phyloP scores from a whole-genome alignment of 2,329 filamentous ascomycete species.

The Colletotrichum tropicale region DNA sequence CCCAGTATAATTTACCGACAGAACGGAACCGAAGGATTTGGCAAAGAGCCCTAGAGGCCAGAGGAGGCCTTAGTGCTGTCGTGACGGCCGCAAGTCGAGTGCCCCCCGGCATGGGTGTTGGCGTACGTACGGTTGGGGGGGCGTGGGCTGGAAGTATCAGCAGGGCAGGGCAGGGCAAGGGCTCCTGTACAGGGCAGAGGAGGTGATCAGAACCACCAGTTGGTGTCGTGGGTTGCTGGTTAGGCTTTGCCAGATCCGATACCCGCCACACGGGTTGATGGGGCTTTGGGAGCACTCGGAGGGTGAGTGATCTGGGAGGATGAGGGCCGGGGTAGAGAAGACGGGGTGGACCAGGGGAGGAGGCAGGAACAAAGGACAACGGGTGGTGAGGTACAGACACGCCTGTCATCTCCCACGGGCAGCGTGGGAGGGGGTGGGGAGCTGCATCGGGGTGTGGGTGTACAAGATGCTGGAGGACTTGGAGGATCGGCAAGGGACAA shows the following conservation, averaged over 20 bases:
- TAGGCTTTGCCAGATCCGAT: background rate
- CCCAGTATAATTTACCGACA: background rate
- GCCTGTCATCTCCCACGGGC: background rate
- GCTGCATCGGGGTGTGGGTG: background rate
- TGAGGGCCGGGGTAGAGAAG: background rate
- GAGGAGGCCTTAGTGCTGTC: background rate
- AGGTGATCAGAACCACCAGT: background rate
- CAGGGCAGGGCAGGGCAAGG: background rate
- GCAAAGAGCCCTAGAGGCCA: background rate
- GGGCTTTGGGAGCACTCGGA: background rate
- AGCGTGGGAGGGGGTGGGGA: background rate
- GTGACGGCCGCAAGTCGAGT: background rate
- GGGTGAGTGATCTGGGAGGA: background rate
- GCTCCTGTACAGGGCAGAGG: background rate
- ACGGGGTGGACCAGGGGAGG: background rate
- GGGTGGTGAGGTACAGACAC: background rate
- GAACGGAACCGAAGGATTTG: background rate
- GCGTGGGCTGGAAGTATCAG: background rate
- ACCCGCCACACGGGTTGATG: background rate
- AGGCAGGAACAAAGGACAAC: background rate
- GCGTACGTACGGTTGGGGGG: background rate
- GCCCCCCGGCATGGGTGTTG: background rate
- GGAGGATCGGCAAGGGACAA: background rate
- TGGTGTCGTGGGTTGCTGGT: background rate
- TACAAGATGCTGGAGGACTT: background rate